These are phyloP conservation scores for Monilinia fructicola DNA, from an alignment of 2,329 filamentous ascomycete genomes.

Conservation along the genomic window DNA sequence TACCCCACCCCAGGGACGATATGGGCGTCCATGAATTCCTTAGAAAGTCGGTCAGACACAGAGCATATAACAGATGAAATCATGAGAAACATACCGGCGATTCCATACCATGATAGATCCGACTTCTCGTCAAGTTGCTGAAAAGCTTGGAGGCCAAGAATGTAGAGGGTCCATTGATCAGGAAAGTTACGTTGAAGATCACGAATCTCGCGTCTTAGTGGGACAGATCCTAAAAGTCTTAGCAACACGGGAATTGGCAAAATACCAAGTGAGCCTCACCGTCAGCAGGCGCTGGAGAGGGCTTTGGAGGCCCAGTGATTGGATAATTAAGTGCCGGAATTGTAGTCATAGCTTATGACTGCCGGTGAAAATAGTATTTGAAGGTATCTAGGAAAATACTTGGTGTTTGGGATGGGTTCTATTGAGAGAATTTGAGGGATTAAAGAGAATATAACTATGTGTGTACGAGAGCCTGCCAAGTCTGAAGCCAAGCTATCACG, in stretches of 20 bases:
- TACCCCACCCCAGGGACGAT: conserved; percentile 55
- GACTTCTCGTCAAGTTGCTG: conserved; percentile 67
- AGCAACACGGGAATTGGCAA: conserved; percentile 1
- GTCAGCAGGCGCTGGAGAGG: conserved; percentile 28
- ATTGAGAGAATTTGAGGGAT: conserved; percentile 21
- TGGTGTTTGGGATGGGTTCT: neutral
- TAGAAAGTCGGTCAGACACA: neutral
- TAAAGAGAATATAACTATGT: conserved; percentile 3
- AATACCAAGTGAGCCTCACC: conserved; percentile 22
- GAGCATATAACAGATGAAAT: conserved; percentile 39
- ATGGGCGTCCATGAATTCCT: conserved; percentile 79
- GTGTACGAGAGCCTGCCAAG: neutral
- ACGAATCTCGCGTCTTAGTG: conserved; percentile 64
- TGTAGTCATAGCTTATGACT: conserved; percentile 1
- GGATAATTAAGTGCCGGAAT: conserved; percentile 32
- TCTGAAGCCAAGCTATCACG: conserved; percentile 7
- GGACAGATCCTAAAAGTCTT: conserved; percentile 32
- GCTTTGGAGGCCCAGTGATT: conserved; percentile 29
- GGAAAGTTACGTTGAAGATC: conserved; percentile 58
- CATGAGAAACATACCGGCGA: conserved; percentile 57
- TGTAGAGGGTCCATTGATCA: conserved; percentile 73
- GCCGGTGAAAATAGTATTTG: neutral
- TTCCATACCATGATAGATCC: conserved; percentile 73
- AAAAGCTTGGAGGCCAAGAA: conserved; percentile 66
- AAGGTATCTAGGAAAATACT: neutral